Base-by-base conservation (phyloP, 495 filamentous ascomycete genomes). In the Neurospora sp. region DNA sequence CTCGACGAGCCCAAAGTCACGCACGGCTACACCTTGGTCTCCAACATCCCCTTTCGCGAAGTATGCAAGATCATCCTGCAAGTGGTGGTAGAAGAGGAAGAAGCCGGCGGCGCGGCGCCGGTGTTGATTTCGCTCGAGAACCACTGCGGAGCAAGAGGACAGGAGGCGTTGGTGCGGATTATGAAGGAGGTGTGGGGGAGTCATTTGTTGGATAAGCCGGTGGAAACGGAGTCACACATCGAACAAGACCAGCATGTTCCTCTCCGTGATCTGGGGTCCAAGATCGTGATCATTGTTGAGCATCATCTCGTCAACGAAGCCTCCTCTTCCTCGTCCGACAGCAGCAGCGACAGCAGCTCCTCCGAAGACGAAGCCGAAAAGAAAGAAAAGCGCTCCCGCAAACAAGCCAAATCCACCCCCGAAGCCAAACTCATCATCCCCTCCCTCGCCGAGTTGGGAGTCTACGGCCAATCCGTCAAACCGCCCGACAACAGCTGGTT, bases 381-480 rank as follows among this genome's bases (percentile, higher is more conserved):
- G 23, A 35, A 78, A 71, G 85, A 66, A 79, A 35, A 78, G 74
- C 4, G 87, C 86, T 75, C 80, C 77, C 44, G 79, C 81, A 20
- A 79, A 82, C 75, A 84, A 84, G 74, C 54, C 2, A 85, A 84
- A 66, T 70, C 77, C 8, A 72, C 79, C 0, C 75, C 79, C 3
- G 54, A 66, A 14, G 69, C 80, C 1, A 77, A 79, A 14, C 71
- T 77, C 44, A 88, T 89, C 75, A 79, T 88, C 44, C 85, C 86
- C 12, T 35, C 23, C 23, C 82, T 89, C 18, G 86, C 85, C 5
- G 84, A 83, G 48, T 79, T 89, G 1, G 87, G 87, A 23, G 83
- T 89, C 38, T 89, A 88, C 72, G 87, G 86, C 1, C 87, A 89
- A 73, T 87, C 85, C 0, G 85, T 88, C 18, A 89, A 89, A 73